Conservation (phyloP, 2,329 filamentous ascomycete genomes). For the Aspergillus glaucus region DNA sequence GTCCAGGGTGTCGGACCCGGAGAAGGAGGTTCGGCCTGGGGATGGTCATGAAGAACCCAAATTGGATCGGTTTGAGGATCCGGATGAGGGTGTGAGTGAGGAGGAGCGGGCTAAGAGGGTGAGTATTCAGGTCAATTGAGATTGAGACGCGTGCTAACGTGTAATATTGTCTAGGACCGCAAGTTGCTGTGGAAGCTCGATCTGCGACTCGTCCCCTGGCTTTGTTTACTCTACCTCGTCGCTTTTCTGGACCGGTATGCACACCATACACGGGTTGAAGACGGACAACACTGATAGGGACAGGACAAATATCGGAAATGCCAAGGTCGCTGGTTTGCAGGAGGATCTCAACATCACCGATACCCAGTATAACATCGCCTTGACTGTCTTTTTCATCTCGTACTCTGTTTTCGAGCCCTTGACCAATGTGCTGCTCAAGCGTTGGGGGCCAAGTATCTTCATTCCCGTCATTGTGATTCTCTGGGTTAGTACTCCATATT, state of each 20-base stretch:
- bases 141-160: neutral
- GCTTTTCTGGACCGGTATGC: slow-evolving; percentile 34
- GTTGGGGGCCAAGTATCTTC: slow-evolving; percentile 68
- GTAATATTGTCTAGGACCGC: slow-evolving; percentile 30
- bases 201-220: slow-evolving; percentile 41
- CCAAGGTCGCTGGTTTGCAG: slow-evolving; percentile 52
- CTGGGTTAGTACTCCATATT: slow-evolving; percentile 24
- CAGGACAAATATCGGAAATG: slow-evolving; percentile 70
- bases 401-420: slow-evolving; percentile 70
- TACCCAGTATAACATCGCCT: slow-evolving; percentile 63
- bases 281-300: neutral
- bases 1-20: slow-evolving; percentile 2
- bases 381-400: slow-evolving; percentile 82
- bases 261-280: neutral
- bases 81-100: slow-evolving; percentile 58
- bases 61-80: slow-evolving; percentile 38
- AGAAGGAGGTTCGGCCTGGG: slow-evolving; percentile 9
- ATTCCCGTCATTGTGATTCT: slow-evolving; percentile 73
- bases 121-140: slow-evolving; percentile 18
- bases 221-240: slow-evolving; percentile 41
- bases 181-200: slow-evolving; percentile 41
- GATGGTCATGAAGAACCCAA: slow-evolving; percentile 4
- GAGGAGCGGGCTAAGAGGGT: slow-evolving; percentile 59
- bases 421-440: slow-evolving; percentile 76
- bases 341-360: slow-evolving; percentile 57